Base-by-base conservation (phyloP, 352 stramenopile species). In the Vaucheria bursata region DNA sequence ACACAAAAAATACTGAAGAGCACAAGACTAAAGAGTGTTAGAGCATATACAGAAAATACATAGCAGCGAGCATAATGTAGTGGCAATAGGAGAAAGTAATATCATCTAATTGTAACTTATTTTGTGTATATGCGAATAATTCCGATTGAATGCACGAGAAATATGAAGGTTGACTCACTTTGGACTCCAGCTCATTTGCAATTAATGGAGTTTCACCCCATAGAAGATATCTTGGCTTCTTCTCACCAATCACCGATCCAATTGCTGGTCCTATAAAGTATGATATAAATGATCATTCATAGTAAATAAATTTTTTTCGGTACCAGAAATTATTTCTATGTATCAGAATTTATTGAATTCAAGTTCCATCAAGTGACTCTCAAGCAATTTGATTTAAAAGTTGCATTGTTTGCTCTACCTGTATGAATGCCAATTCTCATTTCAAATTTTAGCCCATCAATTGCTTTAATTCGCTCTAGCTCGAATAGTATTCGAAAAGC, bases 361-460 rank as follows among this genome's bases (percentile, higher is more conserved):
- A n/a, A n/a, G n/a, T n/a, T n/a, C n/a, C n/a, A n/a, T n/a, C n/a
- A n/a, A n/a, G n/a, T n/a, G n/a, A n/a, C n/a, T n/a, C n/a, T n/a
- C n/a, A n/a, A n/a, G n/a, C n/a, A n/a, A n/a, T n/a, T n/a, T n/a
- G n/a, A n/a, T n/a, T n/a, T n/a, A n/a, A n/a, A n/a, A n/a, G n/a
- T n/a, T n/a, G n/a, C n/a, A n/a, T n/a, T n/a, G n/a, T n/a, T n/a
- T n/a, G n/a, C n/a, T n/a, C n/a, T 25, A 59, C 45, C 45, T 0
- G 87, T 92, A 79, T 93, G 89, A 71, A 93, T 88, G 0, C 89
- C 89, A 70, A 93, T 93, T 0, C 89, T 88, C 89, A 93, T 92
- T 68, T 92, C 87, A 33, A 93, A 74, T n/a, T 84, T 78, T 3
- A 91, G 88, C 12, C 90, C 87, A 32, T 85, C 76, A 70, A 79